These are phyloP conservation scores for Cladosporium sp. DNA, from an alignment of 2,329 filamentous ascomycete species.

Conservation along the genomic window DNA sequence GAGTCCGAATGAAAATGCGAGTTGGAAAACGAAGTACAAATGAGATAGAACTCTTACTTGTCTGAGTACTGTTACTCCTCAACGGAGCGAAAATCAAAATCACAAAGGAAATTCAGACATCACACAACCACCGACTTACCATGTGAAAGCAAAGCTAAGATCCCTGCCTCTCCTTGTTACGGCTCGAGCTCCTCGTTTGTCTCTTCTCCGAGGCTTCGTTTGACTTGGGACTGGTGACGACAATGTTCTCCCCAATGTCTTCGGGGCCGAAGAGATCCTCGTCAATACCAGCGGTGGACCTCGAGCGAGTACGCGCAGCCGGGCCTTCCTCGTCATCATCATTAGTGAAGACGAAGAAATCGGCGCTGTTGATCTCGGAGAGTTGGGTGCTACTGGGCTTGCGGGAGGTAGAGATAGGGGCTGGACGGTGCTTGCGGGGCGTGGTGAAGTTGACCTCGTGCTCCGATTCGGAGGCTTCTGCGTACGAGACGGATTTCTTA, in stretches of 20 bases:
- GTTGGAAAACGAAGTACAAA: too few relatives aligned
- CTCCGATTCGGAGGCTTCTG: neutral
- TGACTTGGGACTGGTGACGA: neutral
- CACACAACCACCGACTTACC: neutral
- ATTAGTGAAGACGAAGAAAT: neutral
- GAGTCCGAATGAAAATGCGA: too few relatives aligned
- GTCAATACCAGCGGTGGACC: neutral
- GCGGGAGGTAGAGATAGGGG: constrained; percentile 4
- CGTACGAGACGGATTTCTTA: constrained; percentile 4
- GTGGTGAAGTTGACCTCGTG: neutral
- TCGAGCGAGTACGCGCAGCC: constrained; percentile 5
- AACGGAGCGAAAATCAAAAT: neutral
- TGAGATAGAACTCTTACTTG: too few relatives aligned
- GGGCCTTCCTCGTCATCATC: neutral
- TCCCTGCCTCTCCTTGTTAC: neutral
- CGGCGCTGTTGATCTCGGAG: neutral
- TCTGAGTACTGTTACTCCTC: too few relatives aligned
- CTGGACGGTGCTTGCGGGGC: neutral
- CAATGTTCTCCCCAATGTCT: neutral
- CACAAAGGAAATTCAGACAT: neutral
- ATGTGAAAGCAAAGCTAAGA: neutral
- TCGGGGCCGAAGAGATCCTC: neutral
- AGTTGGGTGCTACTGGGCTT: constrained; percentile 1
- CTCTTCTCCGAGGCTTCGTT: neutral
- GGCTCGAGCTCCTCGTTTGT: constrained; percentile 2